Percentiles rank a stretch among this genome's conserved stretches.
Evolutionary conservation across 148 eudicot genomes (phyloP).

Genomic region (Rhododendron molle): DNA sequence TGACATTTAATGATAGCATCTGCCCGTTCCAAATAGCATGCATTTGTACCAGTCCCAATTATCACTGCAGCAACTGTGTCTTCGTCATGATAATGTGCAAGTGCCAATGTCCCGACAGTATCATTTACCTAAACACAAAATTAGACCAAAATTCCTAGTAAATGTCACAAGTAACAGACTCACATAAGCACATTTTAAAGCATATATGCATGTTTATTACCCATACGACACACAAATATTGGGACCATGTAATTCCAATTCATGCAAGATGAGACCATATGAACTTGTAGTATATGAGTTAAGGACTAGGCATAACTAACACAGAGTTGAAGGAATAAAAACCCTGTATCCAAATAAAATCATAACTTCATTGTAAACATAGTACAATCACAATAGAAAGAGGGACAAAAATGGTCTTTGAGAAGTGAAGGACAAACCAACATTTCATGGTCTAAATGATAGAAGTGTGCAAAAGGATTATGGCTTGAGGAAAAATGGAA

Average conservation of each 20-base stretch:
- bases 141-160: not conserved
- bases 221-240: not conserved
- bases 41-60: slow-evolving; percentile 93
- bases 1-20: slow-evolving; percentile 93
- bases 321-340: not conserved
- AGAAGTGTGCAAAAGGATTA: not conserved
- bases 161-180: not conserved
- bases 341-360: not conserved
- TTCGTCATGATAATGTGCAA: slow-evolving; percentile 85
- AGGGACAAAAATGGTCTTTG: not conserved
- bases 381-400: not conserved
- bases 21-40: slow-evolving; percentile 84
- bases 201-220: not conserved
- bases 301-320: not conserved
- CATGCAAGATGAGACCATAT: not conserved
- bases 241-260: not conserved
- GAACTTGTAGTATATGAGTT: not conserved
- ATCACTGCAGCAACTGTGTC: slow-evolving; percentile 92
- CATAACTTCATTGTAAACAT: not conserved
- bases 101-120: slow-evolving; percentile 88
- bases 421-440: not conserved
- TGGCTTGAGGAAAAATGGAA: not conserved
- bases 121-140: slow-evolving; percentile 59
- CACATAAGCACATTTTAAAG: not conserved
- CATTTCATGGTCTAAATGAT: not conserved